Conservation (phyloP, 345 rosid genomes). For the Syzygium aromaticum region DNA sequence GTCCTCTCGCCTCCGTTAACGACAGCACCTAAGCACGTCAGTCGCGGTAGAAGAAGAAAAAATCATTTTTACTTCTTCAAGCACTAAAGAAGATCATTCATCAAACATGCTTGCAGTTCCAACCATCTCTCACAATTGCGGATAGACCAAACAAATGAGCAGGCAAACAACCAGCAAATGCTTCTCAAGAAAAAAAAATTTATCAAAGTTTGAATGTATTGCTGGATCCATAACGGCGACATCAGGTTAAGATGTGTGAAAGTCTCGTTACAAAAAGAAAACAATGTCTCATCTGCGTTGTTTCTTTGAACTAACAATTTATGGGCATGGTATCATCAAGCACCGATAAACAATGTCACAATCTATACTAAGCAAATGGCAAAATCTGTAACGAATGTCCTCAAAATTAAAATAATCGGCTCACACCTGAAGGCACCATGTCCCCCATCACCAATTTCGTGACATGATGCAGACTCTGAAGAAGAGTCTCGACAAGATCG, state of each 20-base stretch:
- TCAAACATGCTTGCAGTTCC: neutral
- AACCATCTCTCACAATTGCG: neutral
- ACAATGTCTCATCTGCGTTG: neutral
- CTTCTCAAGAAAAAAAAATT: neutral
- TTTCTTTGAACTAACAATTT: neutral
- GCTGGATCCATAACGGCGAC: neutral
- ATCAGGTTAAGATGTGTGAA: neutral
- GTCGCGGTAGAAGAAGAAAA: neutral
- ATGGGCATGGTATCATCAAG: neutral
- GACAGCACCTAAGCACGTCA: neutral
- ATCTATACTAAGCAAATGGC: neutral
- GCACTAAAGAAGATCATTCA: neutral
- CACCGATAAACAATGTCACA: neutral
- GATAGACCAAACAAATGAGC: neutral
- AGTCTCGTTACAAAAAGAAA: neutral
- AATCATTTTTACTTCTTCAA: neutral
- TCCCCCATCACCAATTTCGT: neutral
- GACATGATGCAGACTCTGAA: neutral
- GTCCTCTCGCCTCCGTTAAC: neutral
- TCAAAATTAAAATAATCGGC: neutral
- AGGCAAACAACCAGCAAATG: neutral
- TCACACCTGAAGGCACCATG: neutral
- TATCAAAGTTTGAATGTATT: neutral
- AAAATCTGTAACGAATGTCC: neutral
- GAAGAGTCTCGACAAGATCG: neutral